phyloP scores from a whole-genome alignment of 441 rosid genomes.

The Heliophila coronopifolia region DNA sequence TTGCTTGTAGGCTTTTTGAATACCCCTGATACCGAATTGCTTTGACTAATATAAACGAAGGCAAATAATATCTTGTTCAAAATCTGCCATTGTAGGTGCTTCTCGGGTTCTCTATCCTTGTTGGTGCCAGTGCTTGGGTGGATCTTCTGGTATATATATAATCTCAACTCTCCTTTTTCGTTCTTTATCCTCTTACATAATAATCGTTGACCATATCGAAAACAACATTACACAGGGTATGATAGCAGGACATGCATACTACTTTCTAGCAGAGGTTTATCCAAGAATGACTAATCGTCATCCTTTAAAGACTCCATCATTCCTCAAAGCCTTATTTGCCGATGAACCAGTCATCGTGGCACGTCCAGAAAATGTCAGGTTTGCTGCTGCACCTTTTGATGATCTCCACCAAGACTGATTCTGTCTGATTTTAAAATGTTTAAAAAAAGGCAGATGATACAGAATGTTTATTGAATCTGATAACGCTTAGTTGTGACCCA shows the following conservation, averaged over 20 bases:
- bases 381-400: conserved; percentile 65
- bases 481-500: no score
- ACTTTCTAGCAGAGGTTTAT: conserved; percentile 92
- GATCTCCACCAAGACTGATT: conserved; percentile 59
- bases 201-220: not conserved
- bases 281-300: conserved; percentile 87
- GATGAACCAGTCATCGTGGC: conserved; percentile 82
- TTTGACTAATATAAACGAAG: no score
- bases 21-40: no score
- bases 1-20: no score
- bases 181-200: not conserved
- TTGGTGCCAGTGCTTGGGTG: conserved; percentile 98
- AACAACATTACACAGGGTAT: conserved; percentile 80
- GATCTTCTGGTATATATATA: conserved; percentile 67
- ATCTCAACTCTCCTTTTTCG: not conserved
- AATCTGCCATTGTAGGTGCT: conserved; percentile 54
- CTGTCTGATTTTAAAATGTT: no score
- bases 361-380: conserved; percentile 68
- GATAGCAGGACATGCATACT: conserved; percentile 97
- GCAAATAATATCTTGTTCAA: not conserved
- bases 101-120: conserved; percentile 91
- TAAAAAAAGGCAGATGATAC: no score
- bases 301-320: conserved; percentile 79
- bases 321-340: conserved; percentile 75
- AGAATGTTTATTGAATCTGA: no score